Evolutionary conservation across 345 rosid genomes (phyloP), one percentile per base, ranked within the genome.

Genomic region (Citrus cavaleriei): DNA sequence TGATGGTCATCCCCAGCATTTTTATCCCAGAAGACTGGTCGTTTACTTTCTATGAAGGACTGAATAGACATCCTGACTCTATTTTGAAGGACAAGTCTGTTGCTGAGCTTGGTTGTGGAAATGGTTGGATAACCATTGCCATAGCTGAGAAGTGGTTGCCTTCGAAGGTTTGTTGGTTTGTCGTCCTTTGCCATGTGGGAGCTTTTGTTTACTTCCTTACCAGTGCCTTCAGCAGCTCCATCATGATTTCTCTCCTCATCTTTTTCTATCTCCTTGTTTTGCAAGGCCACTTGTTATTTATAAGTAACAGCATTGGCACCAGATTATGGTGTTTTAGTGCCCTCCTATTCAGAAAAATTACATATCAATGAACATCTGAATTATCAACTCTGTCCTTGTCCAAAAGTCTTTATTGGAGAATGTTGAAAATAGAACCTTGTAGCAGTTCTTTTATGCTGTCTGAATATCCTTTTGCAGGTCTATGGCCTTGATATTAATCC

Each of bases 101-200:
- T 59, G 89, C 99, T 70, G 99, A 95, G 86, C 99, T 95, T 86
- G 99, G 99, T 32, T 95, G 99, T 81, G 99, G 99, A 75, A 95
- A 95, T 60, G 99, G 99, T 74, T 95, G 99, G 98, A 95, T 93
- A 80, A 85, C 19, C 16, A 42, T 42, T 42, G 49, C 19, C 9
- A 19, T 27, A 28, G 16, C 13, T 42, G 27, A 16, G 58, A 10
- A 25, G 16, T 28, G 24, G 49, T 42, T 42, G 14, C 49, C 49
- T 42, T 42, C 49, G n/a, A 74, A 18, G 59, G 76, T 22, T 24
- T 69, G 34, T 42, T 13, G 60, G 28, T 57, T 64, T 38, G 42
- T 38, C 42, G 14, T 10, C 49, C 10, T 68, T 59, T 32, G 22
- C 74, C 73, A 70, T 76, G 69, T 74, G 86, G 91, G 63, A 85